Base-by-base conservation (phyloP, 2,329 filamentous ascomycete genomes). In the Didymella pinodella region DNA sequence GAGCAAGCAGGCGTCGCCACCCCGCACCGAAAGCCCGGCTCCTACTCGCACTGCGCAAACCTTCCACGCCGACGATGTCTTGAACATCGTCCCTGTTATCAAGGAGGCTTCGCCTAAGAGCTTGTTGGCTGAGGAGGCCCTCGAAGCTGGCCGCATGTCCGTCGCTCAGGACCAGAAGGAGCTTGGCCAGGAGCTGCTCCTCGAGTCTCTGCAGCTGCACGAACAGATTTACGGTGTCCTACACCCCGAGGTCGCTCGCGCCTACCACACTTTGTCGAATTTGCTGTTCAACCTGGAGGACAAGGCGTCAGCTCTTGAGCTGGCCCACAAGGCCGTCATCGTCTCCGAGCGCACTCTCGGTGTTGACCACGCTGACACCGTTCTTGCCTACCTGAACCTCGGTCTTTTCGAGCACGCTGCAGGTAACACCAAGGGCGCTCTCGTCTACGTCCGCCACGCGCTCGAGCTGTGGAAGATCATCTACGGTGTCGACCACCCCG, bases 141-240 rank as follows among this genome's bases (percentile, higher is more conserved):
- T 99, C 43, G 95, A 99, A 78, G 95, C 94, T 57, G 95, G 95
- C 25, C 91, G 93, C 52, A 94, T 99, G 74, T 97, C 94, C n/a
- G 88, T 99, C 61, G 87, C 95, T 69, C 94, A 98, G 76, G 90
- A 92, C 75, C 93, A 99, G 82, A 94, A 91, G 81, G 95, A 97
- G 79, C 87, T 99, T 45, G 95, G 95, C 40, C 93, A 97, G 78
- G 95, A 99, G 78, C 85, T 99, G 56, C 86, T 99, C 29, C 82
- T 98, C n/a, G 95, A 99, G 79, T 97, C 93, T 36, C 82, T 99
- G 61, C 97, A 95, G 45, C 83, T 99, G 43, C 94, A 99, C 73
- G 95, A 99, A 83, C 95, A 99, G 78, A 98, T 99, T 67, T 99
- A 99, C 72, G 95, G 95, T 61, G 96, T 98, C 57, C 84, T 99